Conservation (phyloP, 306 rosid species). For the Glycine tomentella region DNA sequence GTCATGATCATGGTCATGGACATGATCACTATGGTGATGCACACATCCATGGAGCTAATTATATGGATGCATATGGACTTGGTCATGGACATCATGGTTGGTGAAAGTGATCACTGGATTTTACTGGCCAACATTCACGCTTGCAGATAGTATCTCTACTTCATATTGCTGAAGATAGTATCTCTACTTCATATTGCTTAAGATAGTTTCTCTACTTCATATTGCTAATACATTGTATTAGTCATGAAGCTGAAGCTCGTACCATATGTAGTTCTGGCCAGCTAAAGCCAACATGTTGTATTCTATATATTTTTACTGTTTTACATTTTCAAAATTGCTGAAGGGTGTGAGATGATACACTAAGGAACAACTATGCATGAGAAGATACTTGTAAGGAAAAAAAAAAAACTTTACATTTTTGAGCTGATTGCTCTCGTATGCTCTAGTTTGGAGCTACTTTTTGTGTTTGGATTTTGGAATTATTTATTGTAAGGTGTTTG, state of each 20-base stretch:
- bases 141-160: slow-evolving; percentile 8
- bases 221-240: slow-evolving; percentile 26
- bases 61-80: slow-evolving; percentile 77
- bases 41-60: slow-evolving; percentile 59
- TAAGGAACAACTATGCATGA: slow-evolving; percentile 25
- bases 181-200: too few species aligned
- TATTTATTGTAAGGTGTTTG: slow-evolving; percentile 7
- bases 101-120: slow-evolving; percentile 45
- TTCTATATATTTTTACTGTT: slow-evolving; percentile 3
- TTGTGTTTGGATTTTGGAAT: slow-evolving; percentile 30
- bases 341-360: slow-evolving; percentile 38
- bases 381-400: not conserved
- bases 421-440: too few species aligned
- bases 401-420: too few species aligned
- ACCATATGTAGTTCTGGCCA: not conserved
- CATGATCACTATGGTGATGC: slow-evolving; percentile 45
- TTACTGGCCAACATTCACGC: slow-evolving; percentile 16
- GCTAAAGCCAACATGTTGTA: slow-evolving; percentile 41
- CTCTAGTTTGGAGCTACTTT: slow-evolving; percentile 35
- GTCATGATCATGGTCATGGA: slow-evolving; percentile 50
- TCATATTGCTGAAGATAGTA: too few species aligned
- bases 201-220: too few species aligned
- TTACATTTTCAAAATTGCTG: slow-evolving; percentile 18
- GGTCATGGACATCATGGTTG: slow-evolving; percentile 57
- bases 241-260: slow-evolving; percentile 1